Conservation (phyloP, 139 green algal species). For the Haematococcus lacustris region DNA sequence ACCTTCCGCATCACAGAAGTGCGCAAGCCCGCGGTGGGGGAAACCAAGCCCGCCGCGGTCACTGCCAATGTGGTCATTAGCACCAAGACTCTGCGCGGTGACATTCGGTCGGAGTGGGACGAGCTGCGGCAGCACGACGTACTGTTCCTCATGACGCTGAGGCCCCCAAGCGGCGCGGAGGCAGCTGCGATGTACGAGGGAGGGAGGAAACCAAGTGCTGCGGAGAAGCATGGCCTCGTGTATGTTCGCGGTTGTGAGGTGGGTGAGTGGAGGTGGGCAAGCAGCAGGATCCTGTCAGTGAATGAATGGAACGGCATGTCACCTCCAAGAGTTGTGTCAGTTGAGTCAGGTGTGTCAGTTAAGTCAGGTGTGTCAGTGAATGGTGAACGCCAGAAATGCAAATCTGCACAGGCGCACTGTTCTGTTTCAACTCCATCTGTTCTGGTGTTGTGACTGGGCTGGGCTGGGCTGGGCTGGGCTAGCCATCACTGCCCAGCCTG, state of each 20-base stretch:
- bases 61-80: conserved; percentile 71
- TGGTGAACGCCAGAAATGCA: no score
- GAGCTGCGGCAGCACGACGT: conserved; percentile 87
- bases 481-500: no score
- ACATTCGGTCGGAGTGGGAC: conserved; percentile 85
- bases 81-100: conserved; percentile 42
- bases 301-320: no score
- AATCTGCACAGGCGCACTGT: no score
- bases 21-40: conserved; percentile 74
- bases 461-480: no score
- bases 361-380: not conserved
- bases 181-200: conserved; percentile 14
- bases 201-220: conserved; percentile 16
- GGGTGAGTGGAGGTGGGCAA: conserved; percentile 40
- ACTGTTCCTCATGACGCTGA: conserved; percentile 83
- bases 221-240: conserved; percentile 60
- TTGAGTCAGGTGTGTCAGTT: not conserved
- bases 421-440: no score
- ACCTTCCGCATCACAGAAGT: conserved; percentile 62
- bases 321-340: no score
- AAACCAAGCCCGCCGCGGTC: conserved; percentile 77
- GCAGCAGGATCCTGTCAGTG: no score
- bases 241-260: conserved; percentile 80
- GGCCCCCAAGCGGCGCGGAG: conserved; percentile 29
- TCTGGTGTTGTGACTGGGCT: no score